Base-by-base conservation (phyloP, 371 early-diverging fungal genomes). In the Smittium culicis region DNA sequence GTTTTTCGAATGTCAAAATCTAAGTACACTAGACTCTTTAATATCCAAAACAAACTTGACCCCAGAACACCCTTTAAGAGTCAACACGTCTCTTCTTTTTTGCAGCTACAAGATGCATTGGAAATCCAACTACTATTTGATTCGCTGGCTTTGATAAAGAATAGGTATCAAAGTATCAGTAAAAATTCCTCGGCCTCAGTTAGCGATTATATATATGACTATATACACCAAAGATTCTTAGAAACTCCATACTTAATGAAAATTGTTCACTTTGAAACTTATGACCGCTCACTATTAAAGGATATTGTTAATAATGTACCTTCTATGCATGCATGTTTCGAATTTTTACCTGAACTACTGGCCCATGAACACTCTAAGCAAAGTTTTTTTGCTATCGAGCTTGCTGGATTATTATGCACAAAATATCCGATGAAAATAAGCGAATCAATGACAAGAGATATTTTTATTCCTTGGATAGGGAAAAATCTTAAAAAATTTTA, bases 241-340 rank as follows among this genome's bases (percentile, higher is more conserved):
- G 72, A 72, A 35, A 68, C 74, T 59, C 72, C 70, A 30, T 71
- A 72, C 34, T 68, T 74, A 54, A 74, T 78, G 56, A 81, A 80
- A 67, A 74, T 82, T 25, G 66, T 83, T 17, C 81, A 81, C 65
- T 82, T 82, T 64, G 81, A 83, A 71, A 78, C 79, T 1, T 82
- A 80, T 70, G 69, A 65, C 29, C 63, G 64, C 17, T 54, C 45
- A 1, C 59, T 78, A 24, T 74, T 81, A 16, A 67, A 63, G 24
- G 56, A 70, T 34, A 73, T 79, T 71, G 81, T 83, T 54, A 69
- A 70, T 8, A 55, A 72, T 17, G 76, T 83, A 35, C 79, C 82
- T 3, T 83, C 83, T 2, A 80, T 83, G 81, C 82, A 83, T 56
- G 77, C 82, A 1, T 81, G 82, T 70, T 76, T 80, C 32, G 82